Percentiles rank a stretch among this genome's conserved stretches.
Evolutionary conservation across 768 basidiomycete species (phyloP).

Genomic region (Leccinum disarticulatum): DNA sequence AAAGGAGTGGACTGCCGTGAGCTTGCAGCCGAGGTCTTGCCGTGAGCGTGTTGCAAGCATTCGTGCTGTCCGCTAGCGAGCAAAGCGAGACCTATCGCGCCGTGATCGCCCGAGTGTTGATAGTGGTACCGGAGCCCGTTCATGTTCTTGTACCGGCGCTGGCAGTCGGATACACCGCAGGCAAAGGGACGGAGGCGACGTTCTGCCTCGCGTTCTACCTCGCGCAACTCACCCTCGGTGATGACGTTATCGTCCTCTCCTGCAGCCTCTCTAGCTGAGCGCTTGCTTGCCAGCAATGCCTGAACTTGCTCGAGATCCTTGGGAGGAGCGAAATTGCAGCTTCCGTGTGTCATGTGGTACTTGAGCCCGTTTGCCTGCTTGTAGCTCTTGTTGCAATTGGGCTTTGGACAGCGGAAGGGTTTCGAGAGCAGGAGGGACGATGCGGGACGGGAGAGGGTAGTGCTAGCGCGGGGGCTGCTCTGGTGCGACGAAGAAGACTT

Average conservation of each 20-base stretch:
- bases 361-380: slow-evolving; percentile 96
- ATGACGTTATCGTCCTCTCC: slow-evolving; percentile 45
- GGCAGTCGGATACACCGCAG: slow-evolving; percentile 84
- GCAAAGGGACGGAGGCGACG: slow-evolving; percentile 80
- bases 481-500: slow-evolving; percentile 29
- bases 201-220: slow-evolving; percentile 84
- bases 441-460: slow-evolving; percentile 49
- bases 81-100: slow-evolving; percentile 81
- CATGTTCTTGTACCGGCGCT: slow-evolving; percentile 96
- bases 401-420: slow-evolving; percentile 91
- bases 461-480: slow-evolving; percentile 37
- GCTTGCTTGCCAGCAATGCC: slow-evolving; percentile 58
- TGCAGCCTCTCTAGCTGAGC: slow-evolving; percentile 38
- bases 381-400: slow-evolving; percentile 94
- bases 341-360: slow-evolving; percentile 91
- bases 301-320: slow-evolving; percentile 80
- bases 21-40: slow-evolving; percentile 31
- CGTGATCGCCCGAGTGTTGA: slow-evolving; percentile 95
- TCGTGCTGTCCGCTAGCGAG: slow-evolving; percentile 75
- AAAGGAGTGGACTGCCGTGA: slow-evolving; percentile 35
- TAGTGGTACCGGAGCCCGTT: slow-evolving; percentile 96
- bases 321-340: slow-evolving; percentile 90
- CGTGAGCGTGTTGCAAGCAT: slow-evolving; percentile 41
- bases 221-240: slow-evolving; percentile 62
- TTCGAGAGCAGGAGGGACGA: slow-evolving; percentile 72